Conservation (phyloP, 352 stramenopile species). For the Pythium diclinum region DNA sequence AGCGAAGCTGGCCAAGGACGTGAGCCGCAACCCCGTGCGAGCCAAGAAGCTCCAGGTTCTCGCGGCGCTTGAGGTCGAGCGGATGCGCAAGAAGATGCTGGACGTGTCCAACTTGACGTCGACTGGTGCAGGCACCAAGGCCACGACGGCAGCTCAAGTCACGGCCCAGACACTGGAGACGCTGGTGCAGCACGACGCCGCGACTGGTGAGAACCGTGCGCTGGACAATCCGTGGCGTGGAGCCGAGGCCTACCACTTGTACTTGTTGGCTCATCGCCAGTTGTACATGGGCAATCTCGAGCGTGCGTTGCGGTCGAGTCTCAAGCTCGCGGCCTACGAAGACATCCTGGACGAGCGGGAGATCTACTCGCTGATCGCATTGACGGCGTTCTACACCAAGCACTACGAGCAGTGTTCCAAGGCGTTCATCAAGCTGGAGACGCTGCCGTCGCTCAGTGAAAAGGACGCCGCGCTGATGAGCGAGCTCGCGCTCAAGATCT, state of each 20-base stretch:
- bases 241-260: constrained; percentile 93
- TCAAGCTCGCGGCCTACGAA: constrained; percentile 89
- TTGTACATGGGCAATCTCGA: constrained; percentile 86
- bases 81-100: constrained; percentile 89
- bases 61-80: constrained; percentile 92
- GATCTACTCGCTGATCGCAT: constrained; percentile 92
- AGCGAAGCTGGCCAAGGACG: constrained; percentile 80
- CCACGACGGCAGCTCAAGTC: constrained; percentile 66
- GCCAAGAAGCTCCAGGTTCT: constrained; percentile 94
- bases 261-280: constrained; percentile 90
- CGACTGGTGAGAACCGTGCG: constrained; percentile 73
- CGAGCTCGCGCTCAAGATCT: constrained; percentile 84
- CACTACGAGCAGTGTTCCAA: constrained; percentile 90
- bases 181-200: constrained; percentile 85
- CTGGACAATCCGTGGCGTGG: constrained; percentile 93
- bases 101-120: constrained; percentile 57
- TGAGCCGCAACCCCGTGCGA: constrained; percentile 76
- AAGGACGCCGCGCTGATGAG: constrained; percentile 62
- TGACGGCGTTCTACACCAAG: constrained; percentile 90
- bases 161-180: constrained; percentile 91
- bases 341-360: constrained; percentile 90
- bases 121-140: constrained; percentile 38
- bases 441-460: constrained; percentile 52
- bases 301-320: constrained; percentile 76
- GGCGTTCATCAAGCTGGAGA: constrained; percentile 93